Evolutionary conservation across 202 grass and related monocot species (phyloP).

Genomic region (Panicum hallii): DNA sequence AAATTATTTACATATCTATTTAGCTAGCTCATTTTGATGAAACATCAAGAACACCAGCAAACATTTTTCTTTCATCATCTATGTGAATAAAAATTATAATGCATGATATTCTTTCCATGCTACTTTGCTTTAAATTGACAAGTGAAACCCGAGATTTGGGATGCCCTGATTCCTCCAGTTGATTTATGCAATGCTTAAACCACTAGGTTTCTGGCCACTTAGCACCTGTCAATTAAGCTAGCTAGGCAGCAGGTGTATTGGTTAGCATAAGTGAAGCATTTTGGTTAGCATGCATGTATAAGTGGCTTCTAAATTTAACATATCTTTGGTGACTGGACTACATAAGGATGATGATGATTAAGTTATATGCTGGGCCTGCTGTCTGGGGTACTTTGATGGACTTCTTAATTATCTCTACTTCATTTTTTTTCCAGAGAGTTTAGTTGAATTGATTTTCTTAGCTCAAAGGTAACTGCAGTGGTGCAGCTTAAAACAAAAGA

Average conservation of each 20-base stretch:
- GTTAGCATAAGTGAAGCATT: background rate
- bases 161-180: slow-evolving; percentile 1
- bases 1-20: background rate
- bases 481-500: slow-evolving; percentile 7
- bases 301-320: background rate
- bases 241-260: background rate
- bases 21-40: background rate
- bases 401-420: background rate
- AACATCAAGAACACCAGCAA: background rate
- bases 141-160: background rate
- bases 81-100: slow-evolving; percentile 2
- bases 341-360: background rate
- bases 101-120: background rate
- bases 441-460: slow-evolving; percentile 1
- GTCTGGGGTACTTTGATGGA: background rate
- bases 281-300: slow-evolving; percentile 22
- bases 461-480: background rate
- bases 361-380: background rate
- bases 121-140: slow-evolving; percentile 25
- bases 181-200: background rate
- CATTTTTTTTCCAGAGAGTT: background rate
- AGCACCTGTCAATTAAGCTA: background rate
- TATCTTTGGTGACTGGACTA: background rate
- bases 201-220: background rate
- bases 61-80: slow-evolving; percentile 5